A percentile compares a stretch with the other conserved stretches of the same genome.
phyloP scores from a whole-genome alignment of 2,329 filamentous ascomycete genomes.

The Pseudopithomyces chartarum region DNA sequence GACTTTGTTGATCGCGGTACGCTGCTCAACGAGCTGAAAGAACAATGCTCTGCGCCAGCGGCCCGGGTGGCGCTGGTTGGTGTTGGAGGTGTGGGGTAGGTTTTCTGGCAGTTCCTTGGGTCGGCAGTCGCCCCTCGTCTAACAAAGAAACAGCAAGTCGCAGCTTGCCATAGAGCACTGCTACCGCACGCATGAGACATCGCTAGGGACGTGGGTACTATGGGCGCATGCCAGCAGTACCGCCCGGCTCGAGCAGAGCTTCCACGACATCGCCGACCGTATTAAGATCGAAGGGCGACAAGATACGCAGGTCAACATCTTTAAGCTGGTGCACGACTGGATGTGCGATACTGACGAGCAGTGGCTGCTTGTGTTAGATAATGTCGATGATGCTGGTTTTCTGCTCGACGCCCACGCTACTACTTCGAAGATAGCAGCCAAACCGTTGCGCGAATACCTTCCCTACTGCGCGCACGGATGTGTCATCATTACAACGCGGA shows the following conservation, averaged over 20 bases:
- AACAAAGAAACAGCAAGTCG: conserved; percentile 7
- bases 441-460: conserved; percentile 4
- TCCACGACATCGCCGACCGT: conserved; percentile 11
- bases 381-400: conserved; percentile 14
- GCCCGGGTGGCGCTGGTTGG: conserved; percentile 23
- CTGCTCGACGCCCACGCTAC: background rate
- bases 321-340: conserved; percentile 15
- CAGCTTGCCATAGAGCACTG: conserved; percentile 17
- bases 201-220: conserved; percentile 10
- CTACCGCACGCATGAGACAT: conserved; percentile 8
- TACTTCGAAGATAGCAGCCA: background rate
- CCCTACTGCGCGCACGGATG: conserved; percentile 3
- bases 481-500: conserved; percentile 8
- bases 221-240: conserved; percentile 11
- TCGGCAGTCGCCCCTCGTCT: background rate
- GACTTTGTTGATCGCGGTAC: conserved; percentile 25
- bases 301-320: conserved; percentile 11
- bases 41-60: conserved; percentile 10
- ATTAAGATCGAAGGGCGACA: conserved; percentile 7
- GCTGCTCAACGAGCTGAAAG: conserved; percentile 11
- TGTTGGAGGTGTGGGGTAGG: conserved; percentile 26
- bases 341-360: conserved; percentile 7
- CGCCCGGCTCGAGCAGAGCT: conserved; percentile 18
- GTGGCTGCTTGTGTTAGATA: conserved; percentile 19
- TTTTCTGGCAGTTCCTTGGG: background rate